Evolutionary conservation across 306 rosid genomes (phyloP), one percentile per base, ranked within the genome.

Genomic region (Astragalus glycyphyllos): DNA sequence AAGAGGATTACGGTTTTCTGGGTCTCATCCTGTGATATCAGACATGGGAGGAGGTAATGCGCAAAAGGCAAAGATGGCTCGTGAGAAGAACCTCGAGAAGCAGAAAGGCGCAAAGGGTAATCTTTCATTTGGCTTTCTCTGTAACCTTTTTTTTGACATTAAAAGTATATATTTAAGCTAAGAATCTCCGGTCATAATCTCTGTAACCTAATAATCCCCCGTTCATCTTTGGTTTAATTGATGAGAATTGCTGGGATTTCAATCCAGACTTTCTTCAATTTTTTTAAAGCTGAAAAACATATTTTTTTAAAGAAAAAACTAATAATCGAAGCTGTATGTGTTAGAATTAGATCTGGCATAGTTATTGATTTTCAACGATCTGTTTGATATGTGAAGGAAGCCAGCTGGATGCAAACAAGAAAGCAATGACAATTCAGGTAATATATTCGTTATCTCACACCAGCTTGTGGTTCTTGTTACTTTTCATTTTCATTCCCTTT

Each of bases 21-120:
- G 86, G 26, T 14, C 13, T 53, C 11, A 54, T 15, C 7, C 73
- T 20, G 71, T 56, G 8, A 58, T 29, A 47, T 15, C 67, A 42
- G 80, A 14, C 79, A 87, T 92, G 98, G 98, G 98, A 51, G 96
- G 96, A 80, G 98, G 98, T 81, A 92, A 92, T 69, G 92, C 77
- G 1, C 98, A 92, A 54, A 92, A 92, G 82, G 44, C 98, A 23
- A 89, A 83, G 85, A 89, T 82, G 90, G 98, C 98, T 16, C 96
- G 96, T 13, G 95, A 92, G 86, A 87, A 65, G 75, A 89, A 92
- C 82, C 16, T 86, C 81, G 96, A 89, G 83, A 92, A 92, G 80
- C 74, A 50, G 51, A 89, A 80, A 10, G 5, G 78, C 1, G 15
- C 1, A 58, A 92, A 89, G 75, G 97, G 97, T 90, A 68, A 50